Percentiles rank a stretch among this genome's conserved stretches.
phyloP scores from a whole-genome alignment of 495 filamentous ascomycete genomes.

The Aspergillus indologenus region DNA sequence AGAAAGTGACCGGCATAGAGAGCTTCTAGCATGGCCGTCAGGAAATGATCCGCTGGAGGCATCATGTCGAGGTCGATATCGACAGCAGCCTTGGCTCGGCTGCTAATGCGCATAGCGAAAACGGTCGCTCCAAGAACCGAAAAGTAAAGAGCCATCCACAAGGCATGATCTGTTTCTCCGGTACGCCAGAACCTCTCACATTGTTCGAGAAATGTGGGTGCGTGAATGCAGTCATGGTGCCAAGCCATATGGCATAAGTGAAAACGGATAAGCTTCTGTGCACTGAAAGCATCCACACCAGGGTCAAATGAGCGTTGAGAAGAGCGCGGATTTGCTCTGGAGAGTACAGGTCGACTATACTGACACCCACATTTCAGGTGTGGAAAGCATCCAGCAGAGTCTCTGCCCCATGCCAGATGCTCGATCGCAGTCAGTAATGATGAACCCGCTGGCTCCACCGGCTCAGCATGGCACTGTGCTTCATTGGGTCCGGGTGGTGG shows the following conservation, averaged over 20 bases:
- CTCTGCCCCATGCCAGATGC: slow-evolving; percentile 35
- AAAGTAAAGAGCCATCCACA: slow-evolving; percentile 32
- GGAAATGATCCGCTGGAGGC: slow-evolving; percentile 25
- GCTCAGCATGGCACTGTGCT: slow-evolving; percentile 11
- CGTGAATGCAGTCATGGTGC: slow-evolving; percentile 32
- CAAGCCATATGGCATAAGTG: slow-evolving; percentile 29
- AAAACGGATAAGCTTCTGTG: slow-evolving; percentile 28
- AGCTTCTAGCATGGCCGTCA: slow-evolving; percentile 29
- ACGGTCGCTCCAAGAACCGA: slow-evolving; percentile 29
- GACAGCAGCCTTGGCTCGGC: slow-evolving; percentile 17
- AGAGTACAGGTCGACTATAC: slow-evolving; percentile 19
- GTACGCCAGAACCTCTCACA: slow-evolving; percentile 30
- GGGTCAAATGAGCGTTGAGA: not conserved
- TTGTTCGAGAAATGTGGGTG: slow-evolving; percentile 30
- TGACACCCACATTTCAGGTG: slow-evolving; percentile 29
- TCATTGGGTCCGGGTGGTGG: slow-evolving; percentile 7
- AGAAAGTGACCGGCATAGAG: slow-evolving; percentile 29
- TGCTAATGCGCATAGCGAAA: slow-evolving; percentile 30
- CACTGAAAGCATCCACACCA: slow-evolving; percentile 8
- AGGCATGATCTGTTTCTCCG: slow-evolving; percentile 28
- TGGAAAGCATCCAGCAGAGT: slow-evolving; percentile 31
- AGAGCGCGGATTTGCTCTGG: not conserved
- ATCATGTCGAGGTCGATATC: slow-evolving; percentile 23
- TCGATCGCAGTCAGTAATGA: slow-evolving; percentile 32
- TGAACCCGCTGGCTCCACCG: slow-evolving; percentile 13